A percentile compares a stretch with the other conserved stretches of the same genome.
phyloP scores from a whole-genome alignment of 1,139 yeast genomes.

The Saccharomyces hybrid region DNA sequence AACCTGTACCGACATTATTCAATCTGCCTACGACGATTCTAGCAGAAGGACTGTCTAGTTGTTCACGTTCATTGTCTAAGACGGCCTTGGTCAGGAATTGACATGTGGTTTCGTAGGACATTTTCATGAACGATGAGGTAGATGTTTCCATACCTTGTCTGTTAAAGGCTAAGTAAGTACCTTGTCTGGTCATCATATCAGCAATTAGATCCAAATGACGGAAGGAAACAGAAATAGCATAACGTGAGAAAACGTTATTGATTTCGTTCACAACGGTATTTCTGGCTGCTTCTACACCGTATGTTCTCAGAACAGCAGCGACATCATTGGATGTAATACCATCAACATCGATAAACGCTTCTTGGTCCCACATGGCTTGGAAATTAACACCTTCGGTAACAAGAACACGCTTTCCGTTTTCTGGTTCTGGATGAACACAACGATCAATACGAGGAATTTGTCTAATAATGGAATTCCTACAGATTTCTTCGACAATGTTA shows the following conservation, averaged over 20 bases:
- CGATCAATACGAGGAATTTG: slow-evolving; percentile 89
- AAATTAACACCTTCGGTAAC: slow-evolving; percentile 98
- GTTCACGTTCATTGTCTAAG: slow-evolving; percentile 83
- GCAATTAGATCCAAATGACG: slow-evolving; percentile 97
- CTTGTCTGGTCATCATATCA: slow-evolving; percentile 99
- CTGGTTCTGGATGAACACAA: slow-evolving; percentile 78
- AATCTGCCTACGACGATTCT: slow-evolving; percentile 89
- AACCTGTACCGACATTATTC: slow-evolving; percentile 91
- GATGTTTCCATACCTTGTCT: slow-evolving; percentile 97
- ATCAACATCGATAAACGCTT: slow-evolving; percentile 82
- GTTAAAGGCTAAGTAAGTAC: slow-evolving; percentile 91
- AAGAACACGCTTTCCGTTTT: slow-evolving; percentile 60
- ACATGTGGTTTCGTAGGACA: slow-evolving; percentile 98
- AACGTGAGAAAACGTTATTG: slow-evolving; percentile 90
- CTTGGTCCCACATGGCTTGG: slow-evolving; percentile 97
- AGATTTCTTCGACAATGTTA: slow-evolving; percentile 86
- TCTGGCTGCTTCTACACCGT: slow-evolving; percentile 99
- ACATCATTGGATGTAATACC: slow-evolving; percentile 88
- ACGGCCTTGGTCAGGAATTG: slow-evolving; percentile 96
- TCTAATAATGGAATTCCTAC: slow-evolving; percentile 86
- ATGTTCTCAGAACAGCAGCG: slow-evolving; percentile 79
- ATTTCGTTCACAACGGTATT: slow-evolving; percentile 95
- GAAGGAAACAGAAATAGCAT: slow-evolving; percentile 86
- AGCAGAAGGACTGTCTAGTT: slow-evolving; percentile 89
- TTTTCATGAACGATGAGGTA: slow-evolving; percentile 94